Evolutionary conservation across 2,329 filamentous ascomycete genomes (phyloP).

Genomic region (Bipolaris victoriae): DNA sequence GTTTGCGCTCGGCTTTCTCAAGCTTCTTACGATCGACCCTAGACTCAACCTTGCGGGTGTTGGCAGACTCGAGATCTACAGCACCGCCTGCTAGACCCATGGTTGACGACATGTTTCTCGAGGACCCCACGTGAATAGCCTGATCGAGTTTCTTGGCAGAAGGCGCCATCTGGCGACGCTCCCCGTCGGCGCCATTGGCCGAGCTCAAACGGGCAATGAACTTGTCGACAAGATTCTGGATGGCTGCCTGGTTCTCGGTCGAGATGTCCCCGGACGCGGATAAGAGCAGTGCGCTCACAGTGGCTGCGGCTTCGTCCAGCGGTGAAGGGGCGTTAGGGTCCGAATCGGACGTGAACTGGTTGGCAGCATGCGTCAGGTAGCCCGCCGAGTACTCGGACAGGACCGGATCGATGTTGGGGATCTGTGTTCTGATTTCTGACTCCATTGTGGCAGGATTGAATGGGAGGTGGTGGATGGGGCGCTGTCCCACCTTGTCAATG

Average conservation of each 20-base stretch:
- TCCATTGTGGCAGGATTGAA: constrained; percentile 67
- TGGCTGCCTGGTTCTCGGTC: constrained; percentile 72
- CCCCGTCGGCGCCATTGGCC: constrained; percentile 70
- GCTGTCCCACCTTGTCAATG: constrained; percentile 27
- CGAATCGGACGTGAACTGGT: constrained; percentile 74
- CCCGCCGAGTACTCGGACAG: constrained; percentile 92
- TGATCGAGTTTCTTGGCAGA: constrained; percentile 87
- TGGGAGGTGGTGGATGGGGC: constrained; percentile 18
- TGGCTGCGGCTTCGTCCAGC: constrained; percentile 79
- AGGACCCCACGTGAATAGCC: constrained; percentile 90
- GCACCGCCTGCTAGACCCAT: constrained; percentile 81
- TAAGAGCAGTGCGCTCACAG: constrained; percentile 85
- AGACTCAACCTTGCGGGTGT: constrained; percentile 91
- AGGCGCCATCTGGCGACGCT: constrained; percentile 73
- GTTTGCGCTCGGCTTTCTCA: constrained; percentile 97
- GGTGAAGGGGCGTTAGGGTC: constrained; percentile 75
- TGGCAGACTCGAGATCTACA: constrained; percentile 93
- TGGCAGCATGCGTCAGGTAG: constrained; percentile 92
- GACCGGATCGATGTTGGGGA: constrained; percentile 86
- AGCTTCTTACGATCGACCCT: constrained; percentile 98
- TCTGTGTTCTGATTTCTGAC: constrained; percentile 80
- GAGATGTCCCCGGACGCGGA: constrained; percentile 90
- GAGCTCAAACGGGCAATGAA: constrained; percentile 84
- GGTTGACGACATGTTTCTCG: constrained; percentile 95
- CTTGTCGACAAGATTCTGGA: constrained; percentile 84